phyloP scores from a whole-genome alignment of 1,284 basidiomycete species.

The Violaceomyces palustris region DNA sequence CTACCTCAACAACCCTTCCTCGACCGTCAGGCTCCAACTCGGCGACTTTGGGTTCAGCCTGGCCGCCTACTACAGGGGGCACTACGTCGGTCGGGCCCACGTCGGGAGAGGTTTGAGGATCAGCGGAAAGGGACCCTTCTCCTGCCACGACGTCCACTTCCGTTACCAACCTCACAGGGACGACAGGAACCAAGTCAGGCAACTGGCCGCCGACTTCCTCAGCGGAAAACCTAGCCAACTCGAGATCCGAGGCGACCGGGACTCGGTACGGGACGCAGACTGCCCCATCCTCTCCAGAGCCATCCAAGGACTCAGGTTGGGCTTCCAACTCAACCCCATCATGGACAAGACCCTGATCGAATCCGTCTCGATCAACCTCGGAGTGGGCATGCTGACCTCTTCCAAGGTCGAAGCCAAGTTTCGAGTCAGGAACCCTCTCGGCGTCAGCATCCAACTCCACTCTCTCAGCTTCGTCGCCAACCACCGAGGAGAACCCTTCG shows the following conservation, averaged over 20 bases:
- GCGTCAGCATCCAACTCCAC: constrained; percentile 30
- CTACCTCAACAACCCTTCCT: constrained; percentile 38
- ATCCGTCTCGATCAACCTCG: constrained; percentile 34
- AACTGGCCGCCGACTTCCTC: constrained; percentile 34
- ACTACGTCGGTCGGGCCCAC: constrained; percentile 30
- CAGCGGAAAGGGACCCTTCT: constrained; percentile 22
- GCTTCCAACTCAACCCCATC: constrained; percentile 36
- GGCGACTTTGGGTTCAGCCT: constrained; percentile 31
- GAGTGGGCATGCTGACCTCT: constrained; percentile 33
- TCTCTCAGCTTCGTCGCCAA: constrained; percentile 32
- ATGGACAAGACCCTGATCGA: constrained; percentile 36
- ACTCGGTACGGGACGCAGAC: constrained; percentile 28
- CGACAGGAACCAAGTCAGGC: constrained; percentile 14
- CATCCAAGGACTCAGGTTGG: constrained; percentile 20
- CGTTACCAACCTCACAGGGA: constrained; percentile 23
- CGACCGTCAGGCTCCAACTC: constrained; percentile 15
- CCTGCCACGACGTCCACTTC: constrained; percentile 32
- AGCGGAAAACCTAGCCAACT: constrained; percentile 31
- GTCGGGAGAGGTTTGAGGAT: constrained; percentile 19
- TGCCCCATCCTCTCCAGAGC: constrained; percentile 25
- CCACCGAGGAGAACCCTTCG: constrained; percentile 34
- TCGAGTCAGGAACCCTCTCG: constrained; percentile 37
- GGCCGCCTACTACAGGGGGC: constrained; percentile 29
- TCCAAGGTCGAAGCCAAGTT: constrained; percentile 32
- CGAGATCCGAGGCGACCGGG: constrained; percentile 35